phyloP scores from a whole-genome alignment of 495 filamentous ascomycete genomes.

The Aspergillus funiculosus region DNA sequence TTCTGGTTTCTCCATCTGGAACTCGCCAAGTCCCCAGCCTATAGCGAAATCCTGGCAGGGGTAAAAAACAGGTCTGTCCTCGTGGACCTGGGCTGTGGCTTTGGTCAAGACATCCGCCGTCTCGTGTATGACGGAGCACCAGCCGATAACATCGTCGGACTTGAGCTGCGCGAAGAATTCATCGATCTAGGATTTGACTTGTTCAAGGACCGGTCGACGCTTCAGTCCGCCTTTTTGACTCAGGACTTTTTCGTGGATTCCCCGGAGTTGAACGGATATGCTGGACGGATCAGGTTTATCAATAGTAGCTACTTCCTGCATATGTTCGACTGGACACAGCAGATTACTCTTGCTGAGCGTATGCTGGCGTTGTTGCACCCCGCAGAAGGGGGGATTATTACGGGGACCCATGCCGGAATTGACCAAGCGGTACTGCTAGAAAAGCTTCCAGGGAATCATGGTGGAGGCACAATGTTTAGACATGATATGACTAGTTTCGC shows the following conservation, averaged over 20 bases:
- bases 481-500: not conserved
- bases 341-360: constrained; percentile 17
- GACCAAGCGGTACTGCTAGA: not conserved
- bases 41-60: constrained; percentile 19
- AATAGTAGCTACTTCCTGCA: constrained; percentile 28
- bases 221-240: constrained; percentile 18
- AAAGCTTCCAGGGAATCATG: too few species aligned
- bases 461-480: not conserved
- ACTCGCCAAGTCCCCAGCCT: constrained; percentile 17
- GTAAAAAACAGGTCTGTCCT: constrained; percentile 18
- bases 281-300: constrained; percentile 26
- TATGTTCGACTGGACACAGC: constrained; percentile 28
- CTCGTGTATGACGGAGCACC: constrained; percentile 29
- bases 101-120: constrained; percentile 32
- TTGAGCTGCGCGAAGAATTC: constrained; percentile 25
- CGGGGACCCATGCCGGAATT: not conserved
- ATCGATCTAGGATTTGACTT: constrained; percentile 28
- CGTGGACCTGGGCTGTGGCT: constrained; percentile 35
- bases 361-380: not conserved
- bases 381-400: not conserved
- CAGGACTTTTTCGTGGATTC: constrained; percentile 21
- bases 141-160: constrained; percentile 20
- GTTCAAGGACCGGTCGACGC: constrained; percentile 26
- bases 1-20: constrained; percentile 36
- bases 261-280: not conserved